These are phyloP conservation scores for Stachybotrys chlorohalonatus DNA, from an alignment of 2,329 filamentous ascomycete genomes.

Conservation along the genomic window DNA sequence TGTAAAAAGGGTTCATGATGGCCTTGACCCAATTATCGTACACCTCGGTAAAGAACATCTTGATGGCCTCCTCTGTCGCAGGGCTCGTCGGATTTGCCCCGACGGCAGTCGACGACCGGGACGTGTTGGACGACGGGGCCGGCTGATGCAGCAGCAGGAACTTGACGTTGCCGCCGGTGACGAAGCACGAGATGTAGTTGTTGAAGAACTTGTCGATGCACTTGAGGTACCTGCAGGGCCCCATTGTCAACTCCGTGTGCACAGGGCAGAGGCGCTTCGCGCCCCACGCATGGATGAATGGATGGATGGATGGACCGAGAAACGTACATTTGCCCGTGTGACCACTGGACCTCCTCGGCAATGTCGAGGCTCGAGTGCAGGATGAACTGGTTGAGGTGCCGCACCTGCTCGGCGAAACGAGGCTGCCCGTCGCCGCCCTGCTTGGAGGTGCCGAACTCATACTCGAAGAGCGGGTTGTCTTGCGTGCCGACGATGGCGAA, in stretches of 20 bases:
- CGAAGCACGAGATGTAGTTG: constrained; percentile 88
- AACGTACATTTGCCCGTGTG: constrained; percentile 67
- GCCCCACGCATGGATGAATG: background rate
- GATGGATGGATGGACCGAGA: background rate
- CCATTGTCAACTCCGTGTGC: background rate
- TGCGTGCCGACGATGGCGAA: constrained; percentile 94
- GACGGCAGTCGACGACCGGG: constrained; percentile 58
- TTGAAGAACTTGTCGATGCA: constrained; percentile 95
- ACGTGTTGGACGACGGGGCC: constrained; percentile 33
- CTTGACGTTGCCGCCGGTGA: constrained; percentile 85
- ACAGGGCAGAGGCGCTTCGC: no score
- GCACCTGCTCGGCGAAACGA: constrained; percentile 78
- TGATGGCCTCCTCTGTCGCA: constrained; percentile 90
- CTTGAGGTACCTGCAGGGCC: constrained; percentile 72
- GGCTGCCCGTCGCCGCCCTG: constrained; percentile 88
- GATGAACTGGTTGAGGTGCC: constrained; percentile 96
- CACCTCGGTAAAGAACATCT: constrained; percentile 89
- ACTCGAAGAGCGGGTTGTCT: constrained; percentile 92
- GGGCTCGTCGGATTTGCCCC: constrained; percentile 78
- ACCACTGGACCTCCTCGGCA: constrained; percentile 95
- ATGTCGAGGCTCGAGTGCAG: constrained; percentile 90
- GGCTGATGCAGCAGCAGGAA: constrained; percentile 93
- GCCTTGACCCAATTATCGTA: constrained; percentile 97
- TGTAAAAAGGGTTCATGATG: constrained; percentile 94
- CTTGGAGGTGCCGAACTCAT: constrained; percentile 95